Percentiles rank a stretch among this genome's conserved stretches.
These are phyloP conservation scores for Capronia epimyces DNA, from an alignment of 2,329 filamentous ascomycete species.

Conservation along the genomic window DNA sequence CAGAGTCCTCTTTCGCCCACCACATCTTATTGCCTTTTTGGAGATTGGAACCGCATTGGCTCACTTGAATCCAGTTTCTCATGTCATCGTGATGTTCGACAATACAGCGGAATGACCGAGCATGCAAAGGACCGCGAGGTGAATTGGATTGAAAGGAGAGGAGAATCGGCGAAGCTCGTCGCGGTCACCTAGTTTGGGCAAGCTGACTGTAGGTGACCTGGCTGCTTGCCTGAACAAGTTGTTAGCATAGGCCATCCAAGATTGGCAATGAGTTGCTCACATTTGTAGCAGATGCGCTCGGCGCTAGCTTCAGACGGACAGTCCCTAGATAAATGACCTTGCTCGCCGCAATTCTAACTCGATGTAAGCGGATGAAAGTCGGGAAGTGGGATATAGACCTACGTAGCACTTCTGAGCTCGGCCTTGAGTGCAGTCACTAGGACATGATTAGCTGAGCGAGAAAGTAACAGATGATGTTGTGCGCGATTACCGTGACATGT, in stretches of 20 bases:
- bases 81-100: constrained; percentile 13
- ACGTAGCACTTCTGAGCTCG: constrained; percentile 89
- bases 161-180: constrained; percentile 1
- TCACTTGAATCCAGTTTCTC: constrained; percentile 11
- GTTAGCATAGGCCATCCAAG: neutral
- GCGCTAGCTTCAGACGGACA: constrained; percentile 85
- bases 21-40: constrained; percentile 6
- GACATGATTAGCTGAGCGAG: constrained; percentile 34
- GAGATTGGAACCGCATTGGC: constrained; percentile 7
- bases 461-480: neutral
- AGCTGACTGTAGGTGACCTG: constrained; percentile 85
- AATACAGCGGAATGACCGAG: neutral
- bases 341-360: constrained; percentile 60
- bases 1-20: constrained; percentile 10
- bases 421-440: constrained; percentile 94
- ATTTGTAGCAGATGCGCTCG: constrained; percentile 99
- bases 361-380: constrained; percentile 1
- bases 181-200: constrained; percentile 62
- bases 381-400: constrained; percentile 32
- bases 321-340: constrained; percentile 90
- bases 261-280: constrained; percentile 38
- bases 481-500: constrained; percentile 56
- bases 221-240: constrained; percentile 43
- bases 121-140: neutral
- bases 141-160: constrained; percentile 18